Evolutionary conservation across 1,139 yeast genomes (phyloP), one percentile per base, ranked within the genome.

Genomic region (Oligophagozyma castellii): DNA sequence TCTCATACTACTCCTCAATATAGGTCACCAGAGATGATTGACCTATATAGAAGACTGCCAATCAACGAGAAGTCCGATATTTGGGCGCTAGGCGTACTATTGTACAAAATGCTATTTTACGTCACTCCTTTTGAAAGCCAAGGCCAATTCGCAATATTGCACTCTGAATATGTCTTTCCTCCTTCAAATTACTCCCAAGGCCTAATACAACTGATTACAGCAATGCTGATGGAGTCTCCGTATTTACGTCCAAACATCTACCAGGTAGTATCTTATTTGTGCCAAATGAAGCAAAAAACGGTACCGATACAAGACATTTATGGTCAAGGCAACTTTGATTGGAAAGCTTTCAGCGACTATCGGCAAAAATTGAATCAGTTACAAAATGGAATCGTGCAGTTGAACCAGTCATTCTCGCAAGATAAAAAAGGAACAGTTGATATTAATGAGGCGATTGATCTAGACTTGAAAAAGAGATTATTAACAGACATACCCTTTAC

Each of bases 1-100:
- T 76, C 76, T 38, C 92, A 89, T 53, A 89, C 98, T 0, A 89
- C 98, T 2, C 94, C 95, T n/a, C 98, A 89, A 53, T 89, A 89
- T 54, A 65, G 98, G 40, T 67, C 94, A 1, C 98, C 98, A 1
- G 98, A 89, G 54, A 89, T 89, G 98, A 68, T 92, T 31, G 96
- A 89, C 55, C 63, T 89, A 24, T 70, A 77, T 38, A 66, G 79
- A 37, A 81, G 92, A 3, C 66, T 77, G 36, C 93, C 96, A 4
- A 79, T 89, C 36, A 93, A 86, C 55, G 96, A 89, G 48, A 89
- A 89, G 52, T 72, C 86, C 37, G 98, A 89, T 55, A 74, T 89
- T 19, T 89, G 98, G 98, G 98, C 98, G 1, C 59, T 89, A 35
- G 98, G 98, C 8, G 73, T 86, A 16, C 79, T 92, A 41, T 61